A percentile compares a stretch with the other conserved stretches of the same genome.
Evolutionary conservation across 2,329 filamentous ascomycete genomes (phyloP).

Genomic region (Arthrobotrys pseudoclavata): DNA sequence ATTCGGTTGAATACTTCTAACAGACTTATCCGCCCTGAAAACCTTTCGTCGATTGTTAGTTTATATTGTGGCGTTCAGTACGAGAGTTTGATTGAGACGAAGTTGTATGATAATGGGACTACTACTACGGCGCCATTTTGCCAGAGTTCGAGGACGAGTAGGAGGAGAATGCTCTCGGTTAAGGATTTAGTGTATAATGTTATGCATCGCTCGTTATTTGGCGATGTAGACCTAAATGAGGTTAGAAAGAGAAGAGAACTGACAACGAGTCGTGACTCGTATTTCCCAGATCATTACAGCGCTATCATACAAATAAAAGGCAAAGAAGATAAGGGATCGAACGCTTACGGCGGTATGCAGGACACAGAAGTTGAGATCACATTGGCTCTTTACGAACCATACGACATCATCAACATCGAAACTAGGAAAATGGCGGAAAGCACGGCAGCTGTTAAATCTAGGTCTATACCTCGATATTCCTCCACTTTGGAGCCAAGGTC

Average conservation of each 20-base stretch:
- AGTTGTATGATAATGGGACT: slow-evolving; percentile 36
- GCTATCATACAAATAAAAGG: slow-evolving; percentile 37
- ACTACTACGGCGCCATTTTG: slow-evolving; percentile 8
- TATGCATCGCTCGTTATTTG: slow-evolving; percentile 41
- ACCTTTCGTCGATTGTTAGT: slow-evolving; percentile 12
- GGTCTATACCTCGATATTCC: slow-evolving; percentile 30
- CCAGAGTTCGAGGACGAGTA: slow-evolving; percentile 30
- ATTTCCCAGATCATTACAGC: slow-evolving; percentile 32
- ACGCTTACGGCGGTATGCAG: slow-evolving; percentile 21
- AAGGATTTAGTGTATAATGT: slow-evolving; percentile 52
- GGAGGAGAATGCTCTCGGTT: slow-evolving; percentile 51
- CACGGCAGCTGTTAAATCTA: slow-evolving; percentile 1
- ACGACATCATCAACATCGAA: slow-evolving; percentile 20
- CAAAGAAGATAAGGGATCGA: slow-evolving; percentile 28
- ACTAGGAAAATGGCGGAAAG: slow-evolving; percentile 28
- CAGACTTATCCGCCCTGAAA: slow-evolving; percentile 39
- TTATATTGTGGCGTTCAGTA: slow-evolving; percentile 39
- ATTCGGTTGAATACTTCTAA: slow-evolving; percentile 41
- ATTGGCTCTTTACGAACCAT: slow-evolving; percentile 30
- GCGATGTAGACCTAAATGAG: slow-evolving; percentile 38
- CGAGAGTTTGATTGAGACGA: slow-evolving; percentile 40
- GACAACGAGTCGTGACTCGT: not conserved
- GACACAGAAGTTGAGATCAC: slow-evolving; percentile 48
- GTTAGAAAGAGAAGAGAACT: slow-evolving; percentile 10
- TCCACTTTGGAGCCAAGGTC: slow-evolving; percentile 17